A percentile compares a stretch with the other conserved stretches of the same genome.
phyloP scores from a whole-genome alignment of 352 stramenopile species.

The Globisporangium paroecandrum region DNA sequence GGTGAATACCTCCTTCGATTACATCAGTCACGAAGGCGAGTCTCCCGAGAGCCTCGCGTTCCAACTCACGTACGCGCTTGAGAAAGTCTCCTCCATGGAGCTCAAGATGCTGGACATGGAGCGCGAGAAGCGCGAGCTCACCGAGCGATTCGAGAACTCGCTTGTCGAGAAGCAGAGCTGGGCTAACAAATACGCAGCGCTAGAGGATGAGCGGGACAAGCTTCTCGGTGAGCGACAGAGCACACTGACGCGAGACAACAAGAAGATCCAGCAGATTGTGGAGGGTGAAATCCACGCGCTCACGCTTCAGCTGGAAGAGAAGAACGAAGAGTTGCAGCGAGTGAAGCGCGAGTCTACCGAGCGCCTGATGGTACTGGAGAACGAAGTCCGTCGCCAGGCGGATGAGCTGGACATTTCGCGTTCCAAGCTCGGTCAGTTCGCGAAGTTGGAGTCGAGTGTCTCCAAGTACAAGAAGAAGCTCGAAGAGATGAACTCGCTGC shows the following conservation, averaged over 20 bases:
- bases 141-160: conserved; percentile 62
- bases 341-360: conserved; percentile 73
- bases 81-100: conserved; percentile 67
- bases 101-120: conserved; percentile 76
- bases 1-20: conserved; percentile 52
- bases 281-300: conserved; percentile 76
- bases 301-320: conserved; percentile 73
- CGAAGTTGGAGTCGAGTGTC: conserved; percentile 78
- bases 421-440: conserved; percentile 76
- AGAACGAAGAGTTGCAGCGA: conserved; percentile 67
- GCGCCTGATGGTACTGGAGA: conserved; percentile 75
- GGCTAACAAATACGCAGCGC: conserved; percentile 34
- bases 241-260: conserved; percentile 78
- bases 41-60: conserved; percentile 43
- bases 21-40: conserved; percentile 41
- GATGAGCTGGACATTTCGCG: conserved; percentile 85
- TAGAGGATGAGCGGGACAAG: conserved; percentile 70
- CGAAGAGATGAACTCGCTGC: conserved; percentile 81
- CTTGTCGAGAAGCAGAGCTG: conserved; percentile 49
- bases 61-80: conserved; percentile 60
- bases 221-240: conserved; percentile 68
- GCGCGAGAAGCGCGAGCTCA: conserved; percentile 69
- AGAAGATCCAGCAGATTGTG: conserved; percentile 87
- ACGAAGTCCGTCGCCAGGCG: conserved; percentile 82
- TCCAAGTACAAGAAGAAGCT: conserved; percentile 86